These are phyloP conservation scores for Cryptococcus hybrid DNA, from an alignment of 1,284 basidiomycete species.

Conservation along the genomic window DNA sequence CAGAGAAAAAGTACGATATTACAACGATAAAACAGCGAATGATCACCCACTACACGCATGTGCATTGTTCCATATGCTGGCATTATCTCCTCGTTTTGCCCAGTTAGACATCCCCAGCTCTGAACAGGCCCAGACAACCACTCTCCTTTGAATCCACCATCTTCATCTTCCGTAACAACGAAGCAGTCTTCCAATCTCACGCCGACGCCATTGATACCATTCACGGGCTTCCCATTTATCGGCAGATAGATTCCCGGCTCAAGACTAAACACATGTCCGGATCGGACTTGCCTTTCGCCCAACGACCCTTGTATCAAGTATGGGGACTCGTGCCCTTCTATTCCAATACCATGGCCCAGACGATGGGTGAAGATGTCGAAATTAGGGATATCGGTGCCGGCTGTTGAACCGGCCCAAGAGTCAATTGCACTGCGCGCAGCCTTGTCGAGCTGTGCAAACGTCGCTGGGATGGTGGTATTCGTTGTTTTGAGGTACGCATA, in stretches of 20 bases:
- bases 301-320: conserved; percentile 66
- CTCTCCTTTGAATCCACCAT: conserved; percentile 42
- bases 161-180: conserved; percentile 60
- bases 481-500: conserved; percentile 51
- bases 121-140: conserved; percentile 42
- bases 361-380: conserved; percentile 71
- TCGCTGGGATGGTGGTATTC: conserved; percentile 53
- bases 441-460: conserved; percentile 61
- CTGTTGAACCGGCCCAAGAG: conserved; percentile 49
- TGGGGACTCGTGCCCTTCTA: conserved; percentile 77
- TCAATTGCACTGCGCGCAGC: conserved; percentile 62
- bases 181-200: conserved; percentile 81
- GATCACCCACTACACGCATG: too few relatives aligned
- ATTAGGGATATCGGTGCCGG: conserved; percentile 12
- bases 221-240: conserved; percentile 5
- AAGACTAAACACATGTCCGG: conserved; percentile 73
- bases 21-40: too few relatives aligned
- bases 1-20: too few relatives aligned
- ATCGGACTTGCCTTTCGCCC: conserved; percentile 52
- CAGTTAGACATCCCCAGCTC: conserved; percentile 12
- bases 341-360: conserved; percentile 67
- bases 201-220: conserved; percentile 63
- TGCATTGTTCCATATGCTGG: too few relatives aligned
- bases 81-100: too few relatives aligned
- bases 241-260: conserved; percentile 79